A percentile compares a stretch with the other conserved stretches of the same genome.
Evolutionary conservation across 257 asterid species (phyloP).

Genomic region (Nicotiana tabacum): DNA sequence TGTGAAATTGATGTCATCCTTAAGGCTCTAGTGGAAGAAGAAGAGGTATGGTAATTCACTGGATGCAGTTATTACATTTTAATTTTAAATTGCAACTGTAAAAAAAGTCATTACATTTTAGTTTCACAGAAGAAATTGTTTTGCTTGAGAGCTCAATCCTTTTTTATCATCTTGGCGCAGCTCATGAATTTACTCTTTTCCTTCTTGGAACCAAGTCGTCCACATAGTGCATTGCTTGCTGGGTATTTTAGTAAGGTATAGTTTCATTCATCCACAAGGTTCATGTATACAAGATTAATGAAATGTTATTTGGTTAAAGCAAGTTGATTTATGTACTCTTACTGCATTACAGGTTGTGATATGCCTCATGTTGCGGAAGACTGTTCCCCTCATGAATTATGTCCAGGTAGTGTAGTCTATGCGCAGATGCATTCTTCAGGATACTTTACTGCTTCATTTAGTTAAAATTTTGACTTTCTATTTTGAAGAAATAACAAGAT

Average conservation of each 20-base stretch:
- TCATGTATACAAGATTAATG: not conserved
- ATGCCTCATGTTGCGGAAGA: conserved; percentile 91
- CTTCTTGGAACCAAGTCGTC: conserved; percentile 82
- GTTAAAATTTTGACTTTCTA: not conserved
- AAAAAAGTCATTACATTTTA: not conserved
- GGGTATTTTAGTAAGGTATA: conserved; percentile 97
- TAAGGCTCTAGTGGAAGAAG: conserved; percentile 91
- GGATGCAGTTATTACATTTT: not conserved
- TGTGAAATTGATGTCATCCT: conserved; percentile 97
- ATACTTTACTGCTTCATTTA: not conserved
- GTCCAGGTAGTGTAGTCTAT: conserved; percentile 52
- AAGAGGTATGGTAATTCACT: conserved; percentile 55
- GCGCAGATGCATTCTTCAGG: not conserved
- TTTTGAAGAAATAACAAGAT: not conserved
- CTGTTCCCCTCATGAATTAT: conserved; percentile 82
- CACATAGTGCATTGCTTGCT: conserved; percentile 83
- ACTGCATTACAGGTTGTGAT: conserved; percentile 69
- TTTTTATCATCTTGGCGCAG: conserved; percentile 41
- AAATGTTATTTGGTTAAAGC: conserved; percentile 3
- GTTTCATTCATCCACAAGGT: conserved; percentile 7
- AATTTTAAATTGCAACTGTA: conserved; percentile 15
- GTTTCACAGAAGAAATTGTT: conserved; percentile 10
- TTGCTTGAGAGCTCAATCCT: conserved; percentile 14
- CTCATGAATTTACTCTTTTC: conserved; percentile 93
- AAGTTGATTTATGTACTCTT: conserved; percentile 21